Evolutionary conservation across 495 filamentous ascomycete species (phyloP), one percentile per base, ranked within the genome.

Genomic region (Amorphotheca resinae): DNA sequence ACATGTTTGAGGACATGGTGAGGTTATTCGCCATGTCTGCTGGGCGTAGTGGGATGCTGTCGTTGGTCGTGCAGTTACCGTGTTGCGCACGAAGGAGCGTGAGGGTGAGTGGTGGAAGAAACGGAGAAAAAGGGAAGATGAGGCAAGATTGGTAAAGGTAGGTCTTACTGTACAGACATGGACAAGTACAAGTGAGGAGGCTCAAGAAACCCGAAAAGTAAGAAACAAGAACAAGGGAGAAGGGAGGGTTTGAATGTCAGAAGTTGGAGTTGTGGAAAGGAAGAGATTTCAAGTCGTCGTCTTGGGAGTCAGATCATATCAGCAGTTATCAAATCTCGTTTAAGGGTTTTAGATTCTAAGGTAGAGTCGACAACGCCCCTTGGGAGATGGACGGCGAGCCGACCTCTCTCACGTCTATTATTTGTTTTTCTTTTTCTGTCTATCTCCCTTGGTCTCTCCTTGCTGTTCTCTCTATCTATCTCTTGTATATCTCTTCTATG

Each of bases 11-110:
- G 20, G 36, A 3, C n/a, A 46, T 9, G n/a, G 54, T 39, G 17
- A 53, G 33, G 55, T 70, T 72, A 21, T 11, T 20, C 14, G 64
- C 53, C 64, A 72, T 73, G 44, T 52, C 46, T 22, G 38, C 7
- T 6, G 25, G 22, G 26, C 18, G 4, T 41, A 6, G 37, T 11
- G 5, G 21, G 20, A 18, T 15, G 18, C 16, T 9, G 2, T 36
- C 12, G 9, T 2, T n/a, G 2, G 33, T 36, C 7, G 4, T n/a
- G 53, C 55, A 60, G 52, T 57, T 53, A 55, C 50, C 46, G 59
- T 63, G 56, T 43, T 52, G 51, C 60, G 50, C 51, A 61, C 58
- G 45, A 59, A 54, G 50, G 53, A 57, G 51, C 45, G 56, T 38
- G 23, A 26, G 33, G 43, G 38, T 42, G 11, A 9, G 18, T 16